Evolutionary conservation across 768 basidiomycete species (phyloP).

Genomic region (Zangia roseola): DNA sequence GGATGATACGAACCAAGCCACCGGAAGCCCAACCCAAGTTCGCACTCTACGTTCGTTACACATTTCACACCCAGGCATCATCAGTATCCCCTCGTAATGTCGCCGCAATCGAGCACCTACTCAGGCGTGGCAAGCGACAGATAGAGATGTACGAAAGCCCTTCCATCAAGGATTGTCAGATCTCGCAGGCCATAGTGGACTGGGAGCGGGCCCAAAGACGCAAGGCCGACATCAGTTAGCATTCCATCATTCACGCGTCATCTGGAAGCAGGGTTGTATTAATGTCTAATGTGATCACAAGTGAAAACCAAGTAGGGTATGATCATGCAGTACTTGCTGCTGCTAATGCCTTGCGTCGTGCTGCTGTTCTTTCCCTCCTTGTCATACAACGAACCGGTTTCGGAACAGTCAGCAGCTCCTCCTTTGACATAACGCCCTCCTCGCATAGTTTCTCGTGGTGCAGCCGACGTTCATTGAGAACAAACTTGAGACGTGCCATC

Average conservation of each 20-base stretch:
- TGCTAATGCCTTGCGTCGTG: conserved; percentile 13
- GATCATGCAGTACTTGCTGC: conserved; percentile 5
- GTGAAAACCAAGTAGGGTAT: neutral
- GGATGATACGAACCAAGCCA: conserved; percentile 73
- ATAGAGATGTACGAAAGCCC: conserved; percentile 67
- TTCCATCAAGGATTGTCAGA: conserved; percentile 71
- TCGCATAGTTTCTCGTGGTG: conserved; percentile 56
- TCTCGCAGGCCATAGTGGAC: conserved; percentile 65
- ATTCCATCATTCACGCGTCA: neutral
- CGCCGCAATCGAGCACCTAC: conserved; percentile 68
- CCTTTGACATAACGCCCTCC: conserved; percentile 20
- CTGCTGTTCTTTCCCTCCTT: conserved; percentile 17
- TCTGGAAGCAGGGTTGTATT: neutral
- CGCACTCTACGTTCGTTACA: conserved; percentile 62
- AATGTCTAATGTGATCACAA: conserved; percentile 10
- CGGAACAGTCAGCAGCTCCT: conserved; percentile 14
- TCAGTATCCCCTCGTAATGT: conserved; percentile 65
- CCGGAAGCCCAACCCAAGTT: conserved; percentile 59
- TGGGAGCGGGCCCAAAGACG: conserved; percentile 49
- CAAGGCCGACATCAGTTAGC: conserved; percentile 11
- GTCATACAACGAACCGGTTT: conserved; percentile 17
- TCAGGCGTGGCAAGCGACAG: conserved; percentile 67
- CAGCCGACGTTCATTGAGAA: conserved; percentile 86
- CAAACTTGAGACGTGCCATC: conserved; percentile 94
- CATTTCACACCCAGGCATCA: conserved; percentile 63